phyloP scores from a whole-genome alignment of 2,329 filamentous ascomycete genomes.

The Xenoacremonium recifei region DNA sequence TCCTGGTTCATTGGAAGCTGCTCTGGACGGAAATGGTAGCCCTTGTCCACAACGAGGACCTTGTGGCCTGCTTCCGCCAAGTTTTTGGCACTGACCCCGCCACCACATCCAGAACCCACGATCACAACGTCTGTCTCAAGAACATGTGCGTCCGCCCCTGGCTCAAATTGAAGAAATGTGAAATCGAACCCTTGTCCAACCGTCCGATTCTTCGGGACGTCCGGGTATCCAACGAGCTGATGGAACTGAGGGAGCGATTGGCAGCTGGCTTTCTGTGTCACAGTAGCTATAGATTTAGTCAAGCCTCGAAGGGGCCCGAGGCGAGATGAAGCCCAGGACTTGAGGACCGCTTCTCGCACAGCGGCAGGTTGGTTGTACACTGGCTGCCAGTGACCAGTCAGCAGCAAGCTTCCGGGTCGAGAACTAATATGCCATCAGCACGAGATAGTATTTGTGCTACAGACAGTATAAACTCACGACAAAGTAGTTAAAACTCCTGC shows the following conservation, averaged over 20 bases:
- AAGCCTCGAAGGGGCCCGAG: slow-evolving; percentile 54
- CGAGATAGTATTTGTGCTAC: neutral
- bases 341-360: slow-evolving; percentile 60
- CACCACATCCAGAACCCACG: slow-evolving; percentile 84
- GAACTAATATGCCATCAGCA: slow-evolving; percentile 44
- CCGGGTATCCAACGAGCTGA: slow-evolving; percentile 56
- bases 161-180: slow-evolving; percentile 58
- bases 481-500: slow-evolving; percentile 39
- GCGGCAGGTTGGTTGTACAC: slow-evolving; percentile 60
- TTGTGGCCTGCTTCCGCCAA: slow-evolving; percentile 72
- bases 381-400: slow-evolving; percentile 66
- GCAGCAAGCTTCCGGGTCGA: slow-evolving; percentile 58
- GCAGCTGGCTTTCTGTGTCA: slow-evolving; percentile 55
- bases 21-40: slow-evolving; percentile 70
- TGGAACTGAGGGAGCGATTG: slow-evolving; percentile 55
- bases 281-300: slow-evolving; percentile 51
- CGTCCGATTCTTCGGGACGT: slow-evolving; percentile 50
- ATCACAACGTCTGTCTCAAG: slow-evolving; percentile 81
- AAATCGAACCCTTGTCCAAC: slow-evolving; percentile 54
- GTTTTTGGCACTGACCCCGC: slow-evolving; percentile 77
- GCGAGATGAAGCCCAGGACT: slow-evolving; percentile 59
- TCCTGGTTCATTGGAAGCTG: slow-evolving; percentile 72
- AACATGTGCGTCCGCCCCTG: slow-evolving; percentile 45
- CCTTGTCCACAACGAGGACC: slow-evolving; percentile 81
- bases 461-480: slow-evolving; percentile 38